Evolutionary conservation across 768 basidiomycete genomes (phyloP), one percentile per base, ranked within the genome.

Genomic region (Rhizopogon rudus): DNA sequence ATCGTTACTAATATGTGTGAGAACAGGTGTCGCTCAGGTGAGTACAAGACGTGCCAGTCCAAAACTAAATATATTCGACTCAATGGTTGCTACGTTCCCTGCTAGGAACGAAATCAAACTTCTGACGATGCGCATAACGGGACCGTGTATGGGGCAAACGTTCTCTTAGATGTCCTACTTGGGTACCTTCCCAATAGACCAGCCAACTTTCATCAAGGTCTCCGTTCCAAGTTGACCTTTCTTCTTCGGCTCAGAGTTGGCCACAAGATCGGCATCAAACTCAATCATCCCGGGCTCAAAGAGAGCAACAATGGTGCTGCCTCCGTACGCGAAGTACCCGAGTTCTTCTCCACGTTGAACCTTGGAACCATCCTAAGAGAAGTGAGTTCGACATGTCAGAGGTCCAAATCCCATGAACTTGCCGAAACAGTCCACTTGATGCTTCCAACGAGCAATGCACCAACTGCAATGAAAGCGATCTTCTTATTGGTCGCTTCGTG

Each of bases 381-480:
- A 9, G 49, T 35, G 12, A 49, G 28, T 51, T 12, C 13, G 33
- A 4, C 10, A 48, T 10, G 35, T 5, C 39, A 16, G 17, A 17
- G 5, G 37, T 29, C 13, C 17, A 33, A 20, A 25, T 35, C 17
- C 25, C n/a, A 51, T 20, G 13, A 2, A 14, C 69, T 46, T 50
- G 67, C 68, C 51, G 51, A 43, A 16, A 64, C 73, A 0, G 87
- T 88, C 84, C 85, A 89, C 2, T 53, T 71, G 62, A 93, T 87
- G 51, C 81, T 82, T 1, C 88, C 91, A 1, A 92, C 91, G 37
- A 93, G 81, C 71, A 93, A 77, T 7, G 91, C 91, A 3, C 91
- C 91, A 55, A 93, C 77, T 8, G 89, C 87, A 9, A 91, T 82
- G 59, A 86, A 83, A 0, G 81, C 89, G 14, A 91, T 71, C 12